Evolutionary conservation across 2,329 filamentous ascomycete genomes (phyloP), one percentile per base, ranked within the genome.

Genomic region (Emmonsia crescens): DNA sequence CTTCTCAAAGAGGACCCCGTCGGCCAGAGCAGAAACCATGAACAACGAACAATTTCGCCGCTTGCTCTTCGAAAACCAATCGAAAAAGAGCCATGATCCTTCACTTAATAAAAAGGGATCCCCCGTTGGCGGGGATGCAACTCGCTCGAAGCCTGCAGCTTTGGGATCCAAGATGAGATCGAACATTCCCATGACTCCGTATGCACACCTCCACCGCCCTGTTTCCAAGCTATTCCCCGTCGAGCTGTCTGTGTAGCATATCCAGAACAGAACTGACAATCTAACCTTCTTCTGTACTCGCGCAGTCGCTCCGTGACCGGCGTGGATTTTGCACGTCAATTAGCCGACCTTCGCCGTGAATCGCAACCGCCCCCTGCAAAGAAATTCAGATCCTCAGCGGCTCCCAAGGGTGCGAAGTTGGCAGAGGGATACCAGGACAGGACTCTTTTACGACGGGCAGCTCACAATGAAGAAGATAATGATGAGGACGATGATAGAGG

Each of bases 1-100:
- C 16, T 21, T n/a, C 3, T 33, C 49, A n/a, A 21, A 36, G 1
- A 10, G 29, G 27, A 9, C 5, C 16, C 12, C 16, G 16, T 5
- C 12, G 12, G 9, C 38, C 24, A n/a, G 5, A 42, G 6, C 5
- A 44, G 24, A 36, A 42, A 42, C 31, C 63, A 97, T 99, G 94
- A 96, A 97, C 74, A 97, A 97, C 80, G 85, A 91, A 51, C 90
- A 96, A 70, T 99, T 99, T 71, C 88, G 94, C 60, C 88, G 88
- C 66, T 82, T 97, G 6, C 75, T 96, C 27, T 79, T 86, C 75
- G 77, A 83, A 66, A 81, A 78, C 3, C 74, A 42, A 57, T 57
- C 61, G 79, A 79, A 63, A 64, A 74, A 36, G 68, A 24, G 16
- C 24, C 72, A 66, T 64, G 49, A 59, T 59, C 36, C 61, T 61